Base-by-base conservation (phyloP, 805 yeast genomes). In the Myxozyma lipomycoides region DNA sequence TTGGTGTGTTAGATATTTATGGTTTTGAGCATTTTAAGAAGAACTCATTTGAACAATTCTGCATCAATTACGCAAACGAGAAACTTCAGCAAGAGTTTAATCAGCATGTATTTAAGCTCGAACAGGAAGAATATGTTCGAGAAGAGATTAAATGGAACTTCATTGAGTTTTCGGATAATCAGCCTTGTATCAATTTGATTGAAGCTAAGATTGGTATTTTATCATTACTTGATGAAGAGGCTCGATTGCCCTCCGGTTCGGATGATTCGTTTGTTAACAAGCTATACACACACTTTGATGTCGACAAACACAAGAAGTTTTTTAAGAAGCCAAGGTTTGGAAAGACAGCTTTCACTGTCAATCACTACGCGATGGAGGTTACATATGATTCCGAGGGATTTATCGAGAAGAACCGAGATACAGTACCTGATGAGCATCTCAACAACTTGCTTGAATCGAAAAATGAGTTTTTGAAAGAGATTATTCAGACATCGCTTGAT, bases 91-190 rank as follows among this genome's bases (percentile, higher is more conserved):
- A 91, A 70, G 97, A 91, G 68, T 91, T 91, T 70, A 91, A 90
- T 64, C 97, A 89, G 73, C 97, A 91, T 64, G 97, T 91, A 47
- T 91, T 91, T 78, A 91, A 91, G 67, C 77, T 93, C 55, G 98
- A 91, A 67, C 98, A 93, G 73, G 96, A 90, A 64, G 97, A 93
- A 66, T 91, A 91, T 66, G 78, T 89, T 47, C 80, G 79, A 52
- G 98, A 91, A 71, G 85, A 90, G 64, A 90, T 91, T 58, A 93
- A 90, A 67, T 91, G 98, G 97, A 84, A 91, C 7, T 91, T 91
- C 63, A 91, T 91, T 62, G 97, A 91, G 62, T 91, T 90, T 64
- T 82, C 93, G 47, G 98, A 91, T 68, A 91, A 91, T 68, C 96
- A 93, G 73, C 98, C 97, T 2, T 91, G 98, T 72, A 91, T 91